These are phyloP conservation scores for Colletotrichum incanum DNA, from an alignment of 2,329 filamentous ascomycete genomes.

Conservation along the genomic window DNA sequence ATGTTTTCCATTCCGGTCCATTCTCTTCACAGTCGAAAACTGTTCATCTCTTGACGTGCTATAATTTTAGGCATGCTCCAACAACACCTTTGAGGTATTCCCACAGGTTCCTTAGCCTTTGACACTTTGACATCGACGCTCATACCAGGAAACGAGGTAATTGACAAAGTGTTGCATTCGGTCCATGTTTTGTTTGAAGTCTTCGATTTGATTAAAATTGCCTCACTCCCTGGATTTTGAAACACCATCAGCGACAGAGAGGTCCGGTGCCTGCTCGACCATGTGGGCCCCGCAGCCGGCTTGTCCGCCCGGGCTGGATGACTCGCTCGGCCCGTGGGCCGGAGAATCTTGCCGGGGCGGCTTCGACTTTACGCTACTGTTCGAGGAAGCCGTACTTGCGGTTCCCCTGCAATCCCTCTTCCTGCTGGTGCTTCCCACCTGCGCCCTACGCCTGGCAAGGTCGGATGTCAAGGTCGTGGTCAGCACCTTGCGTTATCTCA, in stretches of 20 bases:
- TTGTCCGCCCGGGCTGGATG: conserved; percentile 33
- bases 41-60: background rate
- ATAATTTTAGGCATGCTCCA: background rate
- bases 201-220: conserved; percentile 7
- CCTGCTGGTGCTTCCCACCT: conserved; percentile 21
- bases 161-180: conserved; percentile 27
- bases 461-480: conserved; percentile 36
- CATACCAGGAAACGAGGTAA: conserved; percentile 8
- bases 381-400: conserved; percentile 48
- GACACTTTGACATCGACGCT: background rate
- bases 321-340: conserved; percentile 42
- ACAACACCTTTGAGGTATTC: background rate
- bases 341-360: conserved; percentile 46
- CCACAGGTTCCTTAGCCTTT: background rate
- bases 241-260: conserved; percentile 29
- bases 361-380: conserved; percentile 51
- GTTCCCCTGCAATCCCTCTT: conserved; percentile 39
- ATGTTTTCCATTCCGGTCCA: conserved; percentile 1
- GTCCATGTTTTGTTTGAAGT: conserved; percentile 32
- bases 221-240: conserved; percentile 22
- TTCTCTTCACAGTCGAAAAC: background rate
- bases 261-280: background rate
- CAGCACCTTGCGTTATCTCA: conserved; percentile 29
- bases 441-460: conserved; percentile 27
- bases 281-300: conserved; percentile 36